Percentiles rank a stretch among this genome's conserved stretches.
Conservation (phyloP, 352 stramenopile species). For the Aphanomyces cochlioides region DNA sequence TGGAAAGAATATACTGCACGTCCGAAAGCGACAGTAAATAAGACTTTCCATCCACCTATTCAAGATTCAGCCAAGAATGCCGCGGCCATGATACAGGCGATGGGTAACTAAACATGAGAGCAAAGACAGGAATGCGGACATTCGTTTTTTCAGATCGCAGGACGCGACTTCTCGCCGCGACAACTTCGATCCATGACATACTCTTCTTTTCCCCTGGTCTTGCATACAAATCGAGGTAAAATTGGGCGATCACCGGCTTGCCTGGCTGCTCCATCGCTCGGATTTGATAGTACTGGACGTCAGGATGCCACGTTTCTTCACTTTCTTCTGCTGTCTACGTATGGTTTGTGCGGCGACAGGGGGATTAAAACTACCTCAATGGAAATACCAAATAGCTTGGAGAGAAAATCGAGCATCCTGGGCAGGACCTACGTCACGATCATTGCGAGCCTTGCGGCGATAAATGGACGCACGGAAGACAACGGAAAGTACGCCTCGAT, state of each 20-base stretch:
- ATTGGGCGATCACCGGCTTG: conserved; percentile 87
- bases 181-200: conserved; percentile 96
- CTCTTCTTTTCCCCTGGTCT: conserved; percentile 95
- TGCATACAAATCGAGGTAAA: conserved; percentile 97
- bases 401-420: conserved; percentile 94
- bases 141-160: too few species aligned
- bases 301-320: conserved; percentile 33
- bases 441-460: background rate
- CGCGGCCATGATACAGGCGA: too few species aligned
- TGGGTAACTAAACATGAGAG: too few species aligned
- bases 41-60: conserved; percentile 84
- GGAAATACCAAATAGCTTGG: conserved; percentile 92
- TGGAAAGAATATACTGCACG: conserved; percentile 95
- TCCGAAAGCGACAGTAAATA: conserved; percentile 98
- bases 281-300: background rate
- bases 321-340: conserved; percentile 51
- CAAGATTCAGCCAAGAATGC: too few species aligned
- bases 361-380: conserved; percentile 60
- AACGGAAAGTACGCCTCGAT: conserved; percentile 97
- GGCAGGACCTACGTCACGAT: conserved; percentile 55
- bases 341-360: background rate
- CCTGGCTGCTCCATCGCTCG: conserved; percentile 11
- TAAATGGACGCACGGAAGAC: conserved; percentile 42
- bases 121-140: too few species aligned
- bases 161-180: too few species aligned